These are phyloP conservation scores for Chrysoporthe cubensis DNA, from an alignment of 2,329 filamentous ascomycete species.

Conservation along the genomic window DNA sequence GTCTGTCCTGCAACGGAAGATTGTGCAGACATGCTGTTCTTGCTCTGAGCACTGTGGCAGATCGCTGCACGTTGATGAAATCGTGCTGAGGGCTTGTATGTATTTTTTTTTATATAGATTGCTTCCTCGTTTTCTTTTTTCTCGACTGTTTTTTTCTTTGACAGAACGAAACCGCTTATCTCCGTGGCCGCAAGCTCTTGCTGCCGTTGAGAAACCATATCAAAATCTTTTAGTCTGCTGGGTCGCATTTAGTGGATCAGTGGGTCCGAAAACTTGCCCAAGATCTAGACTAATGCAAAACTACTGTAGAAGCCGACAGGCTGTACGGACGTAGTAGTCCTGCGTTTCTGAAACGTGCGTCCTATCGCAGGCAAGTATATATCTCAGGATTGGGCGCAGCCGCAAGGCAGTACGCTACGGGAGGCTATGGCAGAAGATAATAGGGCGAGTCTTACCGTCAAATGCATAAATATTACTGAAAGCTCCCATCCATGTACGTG, in stretches of 20 bases:
- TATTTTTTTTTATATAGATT: background rate
- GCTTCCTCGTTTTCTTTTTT: background rate
- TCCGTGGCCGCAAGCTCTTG: background rate
- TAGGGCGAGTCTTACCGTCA: too few relatives aligned
- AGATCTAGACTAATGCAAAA: background rate
- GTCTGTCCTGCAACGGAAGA: background rate
- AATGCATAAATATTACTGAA: background rate
- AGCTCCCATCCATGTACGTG: background rate
- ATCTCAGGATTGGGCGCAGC: background rate
- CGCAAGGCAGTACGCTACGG: background rate
- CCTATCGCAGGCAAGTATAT: too few relatives aligned
- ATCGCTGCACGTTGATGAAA: background rate
- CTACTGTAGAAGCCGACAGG: background rate
- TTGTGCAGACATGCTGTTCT: background rate
- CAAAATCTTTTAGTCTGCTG: background rate
- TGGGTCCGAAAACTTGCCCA: slow-evolving; percentile 8
- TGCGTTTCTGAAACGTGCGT: too few relatives aligned
- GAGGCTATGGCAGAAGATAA: background rate
- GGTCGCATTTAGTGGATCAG: slow-evolving; percentile 20
- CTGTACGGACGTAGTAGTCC: too few relatives aligned
- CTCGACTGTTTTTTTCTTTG: background rate
- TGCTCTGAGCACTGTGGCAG: background rate
- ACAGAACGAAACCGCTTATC: background rate
- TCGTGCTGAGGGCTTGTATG: background rate
- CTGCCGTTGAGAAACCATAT: background rate